A percentile compares a stretch with the other conserved stretches of the same genome.
Conservation (phyloP, 257 asterid species). For the Solanum habrochaites region DNA sequence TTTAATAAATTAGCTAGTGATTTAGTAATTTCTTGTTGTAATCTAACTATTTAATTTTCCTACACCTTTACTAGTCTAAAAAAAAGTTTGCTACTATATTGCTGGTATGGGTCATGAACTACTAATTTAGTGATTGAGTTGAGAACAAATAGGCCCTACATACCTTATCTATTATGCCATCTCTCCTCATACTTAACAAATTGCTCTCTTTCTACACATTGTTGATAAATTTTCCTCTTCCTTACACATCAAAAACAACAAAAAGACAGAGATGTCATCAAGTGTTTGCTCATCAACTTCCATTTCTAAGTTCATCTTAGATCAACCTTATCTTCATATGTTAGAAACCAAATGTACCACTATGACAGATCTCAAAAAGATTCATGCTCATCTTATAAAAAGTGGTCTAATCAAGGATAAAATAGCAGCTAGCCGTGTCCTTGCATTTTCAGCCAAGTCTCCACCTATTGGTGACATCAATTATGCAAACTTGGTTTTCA, state of each 20-base stretch:
- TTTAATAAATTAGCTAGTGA: not conserved
- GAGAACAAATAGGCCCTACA: not conserved
- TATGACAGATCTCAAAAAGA: conserved; percentile 40
- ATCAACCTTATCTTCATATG: conserved; percentile 47
- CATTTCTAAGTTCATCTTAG: conserved; percentile 61
- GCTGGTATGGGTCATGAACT: not conserved
- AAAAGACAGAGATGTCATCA: conserved; percentile 32
- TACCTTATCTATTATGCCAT: not conserved
- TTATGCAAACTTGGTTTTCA: conserved; percentile 40
- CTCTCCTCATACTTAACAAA: not conserved
- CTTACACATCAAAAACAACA: not conserved
- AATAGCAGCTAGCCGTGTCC: conserved; percentile 49
- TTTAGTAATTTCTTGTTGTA: not conserved
- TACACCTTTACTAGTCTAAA: not conserved
- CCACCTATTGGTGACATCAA: conserved; percentile 27
- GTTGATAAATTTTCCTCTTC: not conserved
- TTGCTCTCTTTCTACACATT: not conserved
- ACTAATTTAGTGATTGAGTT: not conserved
- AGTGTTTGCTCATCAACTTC: conserved; percentile 64
- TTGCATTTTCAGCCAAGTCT: conserved; percentile 40
- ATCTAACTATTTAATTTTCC: not conserved
- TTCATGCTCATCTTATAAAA: conserved; percentile 71
- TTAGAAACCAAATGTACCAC: conserved; percentile 48
- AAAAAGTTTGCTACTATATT: not conserved
- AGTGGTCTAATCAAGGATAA: conserved; percentile 40